Evolutionary conservation across 2,329 filamentous ascomycete species (phyloP).

Genomic region (Pseudocercospora cruenta): DNA sequence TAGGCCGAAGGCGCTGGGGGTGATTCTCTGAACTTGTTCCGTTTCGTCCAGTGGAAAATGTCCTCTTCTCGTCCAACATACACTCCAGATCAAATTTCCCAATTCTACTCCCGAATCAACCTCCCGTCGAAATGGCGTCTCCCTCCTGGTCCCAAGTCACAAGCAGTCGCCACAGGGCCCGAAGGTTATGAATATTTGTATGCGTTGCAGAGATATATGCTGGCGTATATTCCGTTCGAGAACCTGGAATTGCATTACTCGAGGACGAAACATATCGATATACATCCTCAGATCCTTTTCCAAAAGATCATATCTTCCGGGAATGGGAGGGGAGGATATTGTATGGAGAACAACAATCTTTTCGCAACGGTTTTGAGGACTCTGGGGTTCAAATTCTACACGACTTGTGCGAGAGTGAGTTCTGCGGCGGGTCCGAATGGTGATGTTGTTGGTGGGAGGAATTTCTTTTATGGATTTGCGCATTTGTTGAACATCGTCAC

Average conservation of each 20-base stretch:
- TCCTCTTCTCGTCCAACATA: slow-evolving; percentile 20
- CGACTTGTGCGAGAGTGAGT: slow-evolving; percentile 45
- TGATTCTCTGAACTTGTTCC: too few species aligned
- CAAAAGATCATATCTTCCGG: slow-evolving; percentile 53
- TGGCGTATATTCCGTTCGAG: slow-evolving; percentile 58
- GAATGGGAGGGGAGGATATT: slow-evolving; percentile 59
- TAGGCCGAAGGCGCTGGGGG: too few species aligned
- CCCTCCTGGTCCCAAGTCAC: slow-evolving; percentile 23
- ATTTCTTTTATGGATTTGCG: slow-evolving; percentile 33
- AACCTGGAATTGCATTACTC: slow-evolving; percentile 61
- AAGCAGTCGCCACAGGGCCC: slow-evolving; percentile 18
- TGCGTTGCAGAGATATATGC: slow-evolving; percentile 31
- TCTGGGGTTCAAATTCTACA: slow-evolving; percentile 53
- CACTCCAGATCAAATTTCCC: slow-evolving; percentile 27
- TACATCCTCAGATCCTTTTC: slow-evolving; percentile 56
- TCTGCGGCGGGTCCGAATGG: slow-evolving; percentile 18
- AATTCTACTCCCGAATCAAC: slow-evolving; percentile 31
- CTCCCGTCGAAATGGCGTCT: slow-evolving; percentile 30
- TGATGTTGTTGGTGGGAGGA: slow-evolving; percentile 24
- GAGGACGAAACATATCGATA: slow-evolving; percentile 50
- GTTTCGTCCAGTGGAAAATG: too few species aligned
- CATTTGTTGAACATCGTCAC: slow-evolving; percentile 52
- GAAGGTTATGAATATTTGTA: slow-evolving; percentile 30
- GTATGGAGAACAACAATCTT: slow-evolving; percentile 62
- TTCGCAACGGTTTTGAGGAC: slow-evolving; percentile 56